Evolutionary conservation across 306 rosid genomes (phyloP).

Genomic region (Calophaca sinica): DNA sequence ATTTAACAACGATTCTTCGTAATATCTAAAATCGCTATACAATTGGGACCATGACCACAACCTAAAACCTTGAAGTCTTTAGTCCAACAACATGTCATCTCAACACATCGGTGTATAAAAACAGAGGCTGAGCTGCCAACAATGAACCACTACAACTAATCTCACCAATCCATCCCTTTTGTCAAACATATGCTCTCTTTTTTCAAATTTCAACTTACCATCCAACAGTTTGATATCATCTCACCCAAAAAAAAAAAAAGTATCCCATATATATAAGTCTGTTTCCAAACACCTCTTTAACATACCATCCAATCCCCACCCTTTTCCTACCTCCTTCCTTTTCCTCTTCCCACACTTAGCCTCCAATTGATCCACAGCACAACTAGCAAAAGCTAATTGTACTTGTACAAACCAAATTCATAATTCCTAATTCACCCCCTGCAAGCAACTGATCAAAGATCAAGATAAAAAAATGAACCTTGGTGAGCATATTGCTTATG

Average conservation of each 20-base stretch:
- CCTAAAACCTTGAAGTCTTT: no score
- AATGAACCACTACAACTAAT: constrained; percentile 57
- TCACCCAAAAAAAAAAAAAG: neutral
- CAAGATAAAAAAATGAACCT: constrained; percentile 51
- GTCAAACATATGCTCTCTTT: constrained; percentile 43
- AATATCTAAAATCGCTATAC: no score
- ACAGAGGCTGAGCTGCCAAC: constrained; percentile 58
- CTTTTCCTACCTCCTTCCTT: no score
- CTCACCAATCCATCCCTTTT: constrained; percentile 53
- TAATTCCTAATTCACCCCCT: constrained; percentile 3
- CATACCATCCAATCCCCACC: constrained; percentile 24
- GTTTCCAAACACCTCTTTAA: constrained; percentile 40
- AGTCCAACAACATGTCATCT: constrained; percentile 17
- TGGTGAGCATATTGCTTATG: constrained; percentile 54
- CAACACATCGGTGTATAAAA: constrained; percentile 13
- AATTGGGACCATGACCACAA: no score
- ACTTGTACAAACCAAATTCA: constrained; percentile 1
- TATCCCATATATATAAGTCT: constrained; percentile 2
- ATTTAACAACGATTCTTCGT: no score
- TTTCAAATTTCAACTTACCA: constrained; percentile 25
- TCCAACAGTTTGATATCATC: constrained; percentile 29
- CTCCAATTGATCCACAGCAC: no score
- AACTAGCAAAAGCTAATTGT: no score
- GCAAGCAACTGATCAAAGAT: no score
- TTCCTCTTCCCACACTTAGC: no score